Conservation (phyloP, 2,329 filamentous ascomycete species). For the Alternaria triticina region DNA sequence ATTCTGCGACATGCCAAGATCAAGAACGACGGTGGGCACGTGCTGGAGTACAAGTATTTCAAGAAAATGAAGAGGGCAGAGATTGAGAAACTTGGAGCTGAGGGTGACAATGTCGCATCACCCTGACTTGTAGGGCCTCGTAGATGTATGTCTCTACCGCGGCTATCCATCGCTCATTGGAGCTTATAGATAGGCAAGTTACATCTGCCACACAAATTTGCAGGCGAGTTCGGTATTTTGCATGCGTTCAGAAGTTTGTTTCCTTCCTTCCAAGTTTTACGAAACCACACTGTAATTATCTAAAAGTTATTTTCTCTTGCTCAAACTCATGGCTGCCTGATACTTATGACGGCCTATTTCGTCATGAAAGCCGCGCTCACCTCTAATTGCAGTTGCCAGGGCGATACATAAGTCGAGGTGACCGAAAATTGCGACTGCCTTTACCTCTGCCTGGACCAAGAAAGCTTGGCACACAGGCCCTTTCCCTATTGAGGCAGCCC, state of each 20-base stretch:
- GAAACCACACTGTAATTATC: no score
- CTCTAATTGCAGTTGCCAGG: neutral
- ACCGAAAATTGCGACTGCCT: neutral
- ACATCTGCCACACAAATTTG: no score
- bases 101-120: neutral
- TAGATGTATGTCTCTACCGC: no score
- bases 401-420: neutral
- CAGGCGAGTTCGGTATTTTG: no score
- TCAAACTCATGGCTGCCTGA: neutral
- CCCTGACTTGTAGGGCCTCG: no score
- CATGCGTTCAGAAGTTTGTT: no score
- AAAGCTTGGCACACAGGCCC: neutral
- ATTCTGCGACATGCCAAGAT: neutral
- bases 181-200: no score
- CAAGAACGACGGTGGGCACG: neutral
- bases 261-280: no score
- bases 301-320: no score
- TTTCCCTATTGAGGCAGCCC: neutral
- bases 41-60: no score
- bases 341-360: neutral
- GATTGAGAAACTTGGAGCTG: neutral
- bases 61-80: neutral
- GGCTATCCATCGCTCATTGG: no score
- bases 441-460: neutral
- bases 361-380: neutral